Conservation (phyloP, 2,329 filamentous ascomycete species). For the Ascochyta clinopodiicola region DNA sequence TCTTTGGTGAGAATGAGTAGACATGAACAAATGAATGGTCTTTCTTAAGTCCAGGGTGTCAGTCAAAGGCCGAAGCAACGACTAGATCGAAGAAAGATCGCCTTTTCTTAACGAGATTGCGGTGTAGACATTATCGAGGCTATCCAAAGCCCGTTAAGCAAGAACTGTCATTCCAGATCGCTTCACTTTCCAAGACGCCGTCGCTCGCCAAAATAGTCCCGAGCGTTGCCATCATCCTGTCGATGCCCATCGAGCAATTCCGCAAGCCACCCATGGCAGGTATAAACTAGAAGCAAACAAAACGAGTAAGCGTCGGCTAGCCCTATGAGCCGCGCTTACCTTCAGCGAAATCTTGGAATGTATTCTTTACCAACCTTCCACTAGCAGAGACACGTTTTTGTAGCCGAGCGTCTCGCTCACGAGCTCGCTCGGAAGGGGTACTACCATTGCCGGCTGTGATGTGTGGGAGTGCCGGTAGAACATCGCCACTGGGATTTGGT, state of each 20-base stretch:
- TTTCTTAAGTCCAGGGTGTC: background rate
- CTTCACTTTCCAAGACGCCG: constrained; percentile 4
- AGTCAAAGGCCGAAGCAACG: background rate
- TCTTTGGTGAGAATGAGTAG: background rate
- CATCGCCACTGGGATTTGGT: constrained; percentile 60
- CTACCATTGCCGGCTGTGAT: constrained; percentile 53
- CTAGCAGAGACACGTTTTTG: constrained; percentile 51
- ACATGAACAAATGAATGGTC: background rate
- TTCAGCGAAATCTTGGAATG: constrained; percentile 37
- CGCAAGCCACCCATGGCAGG: constrained; percentile 42
- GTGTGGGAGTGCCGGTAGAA: constrained; percentile 66
- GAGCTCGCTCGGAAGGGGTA: constrained; percentile 46
- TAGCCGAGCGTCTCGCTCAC: constrained; percentile 45
- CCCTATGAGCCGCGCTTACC: constrained; percentile 45
- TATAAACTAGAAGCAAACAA: constrained; percentile 42
- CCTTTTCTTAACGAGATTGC: background rate
- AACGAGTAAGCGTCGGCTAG: constrained; percentile 37
- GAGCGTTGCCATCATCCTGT: constrained; percentile 28
- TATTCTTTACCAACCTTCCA: constrained; percentile 50
- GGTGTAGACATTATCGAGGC: constrained; percentile 12
- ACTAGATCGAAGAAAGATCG: background rate
- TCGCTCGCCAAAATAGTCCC: background rate
- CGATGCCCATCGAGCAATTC: constrained; percentile 39
- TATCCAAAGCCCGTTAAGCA: constrained; percentile 9
- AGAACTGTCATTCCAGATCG: constrained; percentile 4